Percentiles rank a stretch among this genome's conserved stretches.
Evolutionary conservation across 257 asterid species (phyloP).

Genomic region (Solanum pennellii): DNA sequence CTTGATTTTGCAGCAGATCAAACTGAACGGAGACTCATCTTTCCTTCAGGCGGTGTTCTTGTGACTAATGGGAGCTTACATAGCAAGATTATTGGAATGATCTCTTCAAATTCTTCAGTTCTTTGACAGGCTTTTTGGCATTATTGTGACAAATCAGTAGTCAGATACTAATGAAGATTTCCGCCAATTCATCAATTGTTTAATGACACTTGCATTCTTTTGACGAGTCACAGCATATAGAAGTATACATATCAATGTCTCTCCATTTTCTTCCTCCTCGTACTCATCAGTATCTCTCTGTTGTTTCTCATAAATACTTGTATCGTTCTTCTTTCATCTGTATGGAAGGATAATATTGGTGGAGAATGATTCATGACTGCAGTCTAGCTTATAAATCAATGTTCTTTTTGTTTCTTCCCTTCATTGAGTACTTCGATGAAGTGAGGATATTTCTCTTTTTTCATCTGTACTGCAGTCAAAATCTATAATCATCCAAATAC

Average conservation of each 20-base stretch:
- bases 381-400: neutral
- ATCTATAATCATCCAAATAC: neutral
- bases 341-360: neutral
- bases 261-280: neutral
- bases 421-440: neutral
- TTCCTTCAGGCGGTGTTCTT: slow-evolving; percentile 75
- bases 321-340: neutral
- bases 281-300: neutral
- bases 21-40: slow-evolving; percentile 47
- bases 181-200: neutral
- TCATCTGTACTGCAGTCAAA: neutral
- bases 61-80: slow-evolving; percentile 57
- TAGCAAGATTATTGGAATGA: slow-evolving; percentile 35
- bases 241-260: neutral
- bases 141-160: neutral
- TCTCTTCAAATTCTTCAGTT: slow-evolving; percentile 32
- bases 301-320: neutral
- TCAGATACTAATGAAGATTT: neutral
- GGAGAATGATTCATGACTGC: neutral
- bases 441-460: neutral
- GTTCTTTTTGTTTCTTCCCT: neutral
- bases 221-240: neutral
- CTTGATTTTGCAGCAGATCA: slow-evolving; percentile 65
- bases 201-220: neutral
- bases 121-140: neutral